Evolutionary conservation across 2,329 filamentous ascomycete genomes (phyloP), one percentile per base, ranked within the genome.

Genomic region (Pezicula rhizophila): DNA sequence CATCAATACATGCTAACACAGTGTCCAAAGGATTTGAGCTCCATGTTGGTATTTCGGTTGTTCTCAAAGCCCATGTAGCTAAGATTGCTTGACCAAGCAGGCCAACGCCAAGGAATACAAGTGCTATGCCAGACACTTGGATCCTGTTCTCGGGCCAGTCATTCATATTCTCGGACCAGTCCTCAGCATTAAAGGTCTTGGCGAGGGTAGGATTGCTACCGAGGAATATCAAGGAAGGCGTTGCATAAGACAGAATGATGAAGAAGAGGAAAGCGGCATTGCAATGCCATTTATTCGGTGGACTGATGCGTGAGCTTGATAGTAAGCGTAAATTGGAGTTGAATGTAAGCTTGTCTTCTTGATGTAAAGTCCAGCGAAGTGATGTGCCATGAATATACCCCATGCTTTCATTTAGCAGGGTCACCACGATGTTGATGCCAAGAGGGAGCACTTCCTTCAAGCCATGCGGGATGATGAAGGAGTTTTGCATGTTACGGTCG

Each of bases 1-100:
- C 41, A 25, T 53, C 52, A 39, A 23, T 23, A 23, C 60, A 61
- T 2, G 56, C 56, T 10, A 51, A 50, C 5, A 56, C 59, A 4
- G 61, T 61, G 34, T 61, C 56, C 17, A 65, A 55, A n/a, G 63
- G 63, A 46, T 64, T 64, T 5, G 62, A 61, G 44, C 56, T 60
- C 63, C 62, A 65, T 4, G 57, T 62, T 2, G 58, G 57, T 3
- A 65, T 57, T 28, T 53, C 34, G 3, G 58, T 61, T n/a, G 48
- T 43, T 6, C 17, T 11, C 5, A 63, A 34, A 8, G 58, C 57
- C 61, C 62, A 65, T 5, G 54, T 62, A 2, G 62, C 54, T 14
- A 65, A 48, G 20, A 46, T 33, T 31, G 63, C 61, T 41, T 64
- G 62, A 4, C 58, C 48, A 14, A 64, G 23, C 12, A 65, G 51